These are phyloP conservation scores for Debaryomyces sp. DNA, from an alignment of 1,139 yeast genomes.

Conservation along the genomic window DNA sequence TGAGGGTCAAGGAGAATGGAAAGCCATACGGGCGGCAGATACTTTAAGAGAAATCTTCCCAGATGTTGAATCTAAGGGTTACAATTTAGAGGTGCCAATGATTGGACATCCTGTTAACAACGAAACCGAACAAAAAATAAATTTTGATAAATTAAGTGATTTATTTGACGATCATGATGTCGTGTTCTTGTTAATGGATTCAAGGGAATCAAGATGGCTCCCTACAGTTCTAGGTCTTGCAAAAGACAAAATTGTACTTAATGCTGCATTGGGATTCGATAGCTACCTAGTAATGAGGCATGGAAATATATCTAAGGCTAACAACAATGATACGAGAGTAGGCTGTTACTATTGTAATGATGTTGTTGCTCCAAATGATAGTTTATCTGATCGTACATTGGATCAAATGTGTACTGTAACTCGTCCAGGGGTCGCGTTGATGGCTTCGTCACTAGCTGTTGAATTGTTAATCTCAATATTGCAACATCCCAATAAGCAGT, in stretches of 20 bases:
- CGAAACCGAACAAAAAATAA: conserved; percentile 40
- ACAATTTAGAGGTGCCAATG: conserved; percentile 83
- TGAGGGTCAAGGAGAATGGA: conserved; percentile 57
- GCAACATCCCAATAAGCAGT: conserved; percentile 56
- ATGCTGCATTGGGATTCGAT: conserved; percentile 95
- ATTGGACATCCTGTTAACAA: conserved; percentile 84
- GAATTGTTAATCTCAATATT: conserved; percentile 76
- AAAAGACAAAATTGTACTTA: conserved; percentile 70
- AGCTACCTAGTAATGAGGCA: conserved; percentile 92
- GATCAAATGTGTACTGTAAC: conserved; percentile 99
- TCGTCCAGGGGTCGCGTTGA: conserved; percentile 89
- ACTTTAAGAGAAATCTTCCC: conserved; percentile 78
- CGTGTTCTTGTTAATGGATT: conserved; percentile 82
- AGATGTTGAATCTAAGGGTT: conserved; percentile 65
- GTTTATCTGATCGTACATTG: conserved; percentile 78
- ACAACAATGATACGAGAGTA: conserved; percentile 38
- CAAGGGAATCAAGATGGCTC: conserved; percentile 94
- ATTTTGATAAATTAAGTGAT: conserved; percentile 52
- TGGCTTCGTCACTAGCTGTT: conserved; percentile 87
- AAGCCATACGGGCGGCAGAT: conserved; percentile 78
- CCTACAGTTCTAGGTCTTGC: conserved; percentile 83
- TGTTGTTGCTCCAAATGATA: conserved; percentile 90
- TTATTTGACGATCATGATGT: conserved; percentile 75
- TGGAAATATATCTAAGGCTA: conserved; percentile 45
- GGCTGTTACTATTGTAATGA: conserved; percentile 98